Evolutionary conservation across 1,139 yeast species (phyloP).

Genomic region (Kodamaea arcana): DNA sequence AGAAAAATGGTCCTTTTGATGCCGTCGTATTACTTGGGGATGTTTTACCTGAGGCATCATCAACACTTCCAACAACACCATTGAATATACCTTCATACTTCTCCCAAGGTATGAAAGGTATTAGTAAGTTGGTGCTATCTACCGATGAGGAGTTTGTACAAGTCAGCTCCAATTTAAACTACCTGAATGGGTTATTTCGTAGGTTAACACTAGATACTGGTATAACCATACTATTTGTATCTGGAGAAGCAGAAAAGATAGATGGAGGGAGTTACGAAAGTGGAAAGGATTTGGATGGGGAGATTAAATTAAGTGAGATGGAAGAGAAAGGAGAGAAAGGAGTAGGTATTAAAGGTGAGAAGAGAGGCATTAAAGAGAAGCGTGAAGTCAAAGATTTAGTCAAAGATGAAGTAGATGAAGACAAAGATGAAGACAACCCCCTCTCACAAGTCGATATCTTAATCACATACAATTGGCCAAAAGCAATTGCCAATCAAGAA

Average conservation of each 20-base stretch:
- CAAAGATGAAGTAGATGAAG: not conserved
- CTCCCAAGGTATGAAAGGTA: conserved; percentile 20
- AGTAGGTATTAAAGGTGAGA: not conserved
- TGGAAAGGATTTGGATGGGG: no score
- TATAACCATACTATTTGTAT: conserved; percentile 33
- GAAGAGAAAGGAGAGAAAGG: no score
- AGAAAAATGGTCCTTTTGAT: conserved; percentile 64
- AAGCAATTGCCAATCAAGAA: conserved; percentile 39
- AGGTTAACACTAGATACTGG: conserved; percentile 41
- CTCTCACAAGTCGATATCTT: conserved; percentile 15
- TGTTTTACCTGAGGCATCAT: conserved; percentile 19
- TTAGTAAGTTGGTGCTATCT: conserved; percentile 3
- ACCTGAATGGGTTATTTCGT: conserved; percentile 23
- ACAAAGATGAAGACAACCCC: no score
- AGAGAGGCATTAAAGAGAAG: not conserved
- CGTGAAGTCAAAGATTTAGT: not conserved
- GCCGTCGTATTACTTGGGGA: conserved; percentile 52
- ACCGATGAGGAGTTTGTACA: not conserved
- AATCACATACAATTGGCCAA: conserved; percentile 61
- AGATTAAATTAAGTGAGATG: no score
- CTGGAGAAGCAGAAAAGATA: conserved; percentile 23
- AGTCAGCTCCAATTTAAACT: conserved; percentile 16
- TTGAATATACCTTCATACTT: conserved; percentile 29
- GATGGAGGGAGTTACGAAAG: not conserved
- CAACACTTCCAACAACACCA: conserved; percentile 14